A percentile compares a stretch with the other conserved stretches of the same genome.
Conservation (phyloP, 2,329 filamentous ascomycete species). For the Didymella exigua region DNA sequence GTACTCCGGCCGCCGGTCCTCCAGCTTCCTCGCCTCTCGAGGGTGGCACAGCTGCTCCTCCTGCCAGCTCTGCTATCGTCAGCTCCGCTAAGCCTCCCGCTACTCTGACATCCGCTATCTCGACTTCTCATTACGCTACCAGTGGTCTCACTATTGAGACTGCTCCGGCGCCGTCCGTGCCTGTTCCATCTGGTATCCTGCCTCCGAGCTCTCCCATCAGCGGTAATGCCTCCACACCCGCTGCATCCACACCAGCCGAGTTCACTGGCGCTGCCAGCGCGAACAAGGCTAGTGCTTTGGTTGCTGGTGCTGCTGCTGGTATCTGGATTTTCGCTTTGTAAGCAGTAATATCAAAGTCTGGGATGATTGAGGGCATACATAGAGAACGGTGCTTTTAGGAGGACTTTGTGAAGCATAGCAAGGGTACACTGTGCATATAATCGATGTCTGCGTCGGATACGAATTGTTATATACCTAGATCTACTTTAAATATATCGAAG, state of each 20-base stretch:
- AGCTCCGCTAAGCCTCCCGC: slow-evolving; percentile 10
- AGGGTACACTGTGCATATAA: slow-evolving; percentile 16
- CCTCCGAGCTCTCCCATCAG: slow-evolving; percentile 11
- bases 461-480: not conserved
- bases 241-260: slow-evolving; percentile 24
- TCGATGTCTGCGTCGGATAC: slow-evolving; percentile 3
- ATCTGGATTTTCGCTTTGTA: slow-evolving; percentile 37
- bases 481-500: not conserved
- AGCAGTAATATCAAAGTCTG: not conserved
- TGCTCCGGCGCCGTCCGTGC: slow-evolving; percentile 29
- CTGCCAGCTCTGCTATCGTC: not conserved
- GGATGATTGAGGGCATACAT: not conserved
- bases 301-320: slow-evolving; percentile 32
- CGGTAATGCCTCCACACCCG: slow-evolving; percentile 27
- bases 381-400: not conserved
- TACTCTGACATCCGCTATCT: slow-evolving; percentile 8
- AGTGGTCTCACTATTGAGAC: slow-evolving; percentile 38
- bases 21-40: slow-evolving; percentile 13
- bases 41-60: not conserved
- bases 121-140: slow-evolving; percentile 29
- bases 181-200: slow-evolving; percentile 28
- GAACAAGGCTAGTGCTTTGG: slow-evolving; percentile 28
- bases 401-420: slow-evolving; percentile 6
- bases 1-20: slow-evolving; percentile 4
- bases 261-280: slow-evolving; percentile 39